These are phyloP conservation scores for Sugiyamaella neomexicana DNA, from an alignment of 1,139 yeast species.

Conservation along the genomic window DNA sequence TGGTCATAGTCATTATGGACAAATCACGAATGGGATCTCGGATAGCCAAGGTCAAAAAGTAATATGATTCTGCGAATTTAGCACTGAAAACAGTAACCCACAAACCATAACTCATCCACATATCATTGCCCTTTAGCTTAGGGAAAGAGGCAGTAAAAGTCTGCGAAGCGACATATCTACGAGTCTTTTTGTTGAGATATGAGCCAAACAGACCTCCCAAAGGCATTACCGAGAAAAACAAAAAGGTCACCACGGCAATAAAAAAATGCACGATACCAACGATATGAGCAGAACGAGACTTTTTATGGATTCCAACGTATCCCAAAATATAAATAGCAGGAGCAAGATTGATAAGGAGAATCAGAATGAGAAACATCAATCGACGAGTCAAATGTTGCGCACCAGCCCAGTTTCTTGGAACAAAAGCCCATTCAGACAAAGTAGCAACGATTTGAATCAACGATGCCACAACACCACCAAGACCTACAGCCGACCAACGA, in stretches of 20 bases:
- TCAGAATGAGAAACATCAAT: conserved; percentile 65
- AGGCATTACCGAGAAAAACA: conserved; percentile 93
- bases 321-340: conserved; percentile 86
- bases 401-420: conserved; percentile 98
- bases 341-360: conserved; percentile 72
- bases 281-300: conserved; percentile 74
- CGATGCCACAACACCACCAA: conserved; percentile 89
- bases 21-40: conserved; percentile 90
- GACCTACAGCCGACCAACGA: conserved; percentile 88
- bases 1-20: conserved; percentile 58
- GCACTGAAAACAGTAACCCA: conserved; percentile 91
- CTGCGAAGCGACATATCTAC: conserved; percentile 91
- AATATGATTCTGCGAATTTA: conserved; percentile 86
- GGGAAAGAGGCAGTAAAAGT: conserved; percentile 93
- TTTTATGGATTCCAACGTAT: conserved; percentile 60
- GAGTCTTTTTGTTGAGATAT: conserved; percentile 80
- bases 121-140: conserved; percentile 78
- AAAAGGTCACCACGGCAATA: conserved; percentile 76
- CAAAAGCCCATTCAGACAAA: conserved; percentile 90
- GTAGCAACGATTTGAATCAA: conserved; percentile 85
- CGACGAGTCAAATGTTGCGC: conserved; percentile 96
- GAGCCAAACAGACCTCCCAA: conserved; percentile 95
- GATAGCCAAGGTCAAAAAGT: conserved; percentile 83
- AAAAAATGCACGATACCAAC: conserved; percentile 89
- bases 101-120: conserved; percentile 93